Percentiles rank a stretch among this genome's conserved stretches.
Evolutionary conservation across 2,329 filamentous ascomycete species (phyloP).

Genomic region (Fusarium staphyleae): DNA sequence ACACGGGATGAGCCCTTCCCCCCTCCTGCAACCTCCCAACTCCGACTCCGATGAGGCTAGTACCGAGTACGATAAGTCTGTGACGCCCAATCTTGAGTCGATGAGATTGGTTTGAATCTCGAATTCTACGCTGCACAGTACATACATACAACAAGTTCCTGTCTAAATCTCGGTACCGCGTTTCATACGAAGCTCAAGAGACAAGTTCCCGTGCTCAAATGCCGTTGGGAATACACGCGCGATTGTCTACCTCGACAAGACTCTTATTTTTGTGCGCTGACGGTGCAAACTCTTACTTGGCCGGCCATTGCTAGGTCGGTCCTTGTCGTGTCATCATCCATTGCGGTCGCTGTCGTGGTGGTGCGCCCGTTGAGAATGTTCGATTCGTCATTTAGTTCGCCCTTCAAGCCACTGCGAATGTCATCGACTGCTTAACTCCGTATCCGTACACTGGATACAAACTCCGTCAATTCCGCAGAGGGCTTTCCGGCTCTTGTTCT

Average conservation of each 20-base stretch:
- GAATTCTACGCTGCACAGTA: background rate
- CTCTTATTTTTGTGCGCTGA: conserved; percentile 20
- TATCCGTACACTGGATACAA: conserved; percentile 4
- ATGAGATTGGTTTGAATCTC: conserved; percentile 2
- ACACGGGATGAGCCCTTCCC: conserved; percentile 32
- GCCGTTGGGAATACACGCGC: conserved; percentile 17
- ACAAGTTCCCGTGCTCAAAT: conserved; percentile 20
- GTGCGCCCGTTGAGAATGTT: conserved; percentile 16
- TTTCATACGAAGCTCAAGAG: conserved; percentile 25
- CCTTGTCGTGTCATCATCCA: background rate
- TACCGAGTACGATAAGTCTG: conserved; percentile 21
- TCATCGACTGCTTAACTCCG: conserved; percentile 23
- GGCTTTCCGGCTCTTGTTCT: conserved; percentile 6
- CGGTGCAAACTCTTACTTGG: conserved; percentile 3
- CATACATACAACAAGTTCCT: background rate
- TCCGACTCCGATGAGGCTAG: conserved; percentile 17
- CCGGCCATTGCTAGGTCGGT: background rate
- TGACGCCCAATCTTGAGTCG: conserved; percentile 8
- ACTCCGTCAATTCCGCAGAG: conserved; percentile 28
- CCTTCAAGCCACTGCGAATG: conserved; percentile 7
- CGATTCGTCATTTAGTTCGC: conserved; percentile 18
- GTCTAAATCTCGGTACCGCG: conserved; percentile 27
- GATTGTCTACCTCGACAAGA: conserved; percentile 18
- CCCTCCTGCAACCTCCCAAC: conserved; percentile 34
- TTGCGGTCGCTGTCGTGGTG: conserved; percentile 11